These are phyloP conservation scores for Mariannaea elegans DNA, from an alignment of 2,329 filamentous ascomycete genomes.

Conservation along the genomic window DNA sequence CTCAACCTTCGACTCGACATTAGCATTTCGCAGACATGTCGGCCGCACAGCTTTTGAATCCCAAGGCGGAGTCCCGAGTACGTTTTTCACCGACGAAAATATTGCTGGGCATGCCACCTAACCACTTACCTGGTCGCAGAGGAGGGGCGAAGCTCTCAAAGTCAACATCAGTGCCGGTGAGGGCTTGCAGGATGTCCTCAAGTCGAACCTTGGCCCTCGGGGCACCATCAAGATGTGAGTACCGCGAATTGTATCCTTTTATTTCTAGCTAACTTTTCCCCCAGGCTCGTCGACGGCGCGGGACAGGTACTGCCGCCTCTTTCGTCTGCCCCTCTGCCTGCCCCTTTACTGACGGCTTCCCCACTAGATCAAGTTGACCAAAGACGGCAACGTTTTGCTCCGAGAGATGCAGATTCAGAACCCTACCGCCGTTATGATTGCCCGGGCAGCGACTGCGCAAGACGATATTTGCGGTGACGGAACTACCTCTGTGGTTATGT, in stretches of 20 bases:
- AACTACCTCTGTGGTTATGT: constrained; percentile 93
- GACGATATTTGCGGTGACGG: constrained; percentile 99
- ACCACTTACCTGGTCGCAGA: constrained; percentile 59
- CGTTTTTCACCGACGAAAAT: constrained; percentile 48
- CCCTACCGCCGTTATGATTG: constrained; percentile 90
- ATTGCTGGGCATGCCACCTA: constrained; percentile 34
- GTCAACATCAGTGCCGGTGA: constrained; percentile 98
- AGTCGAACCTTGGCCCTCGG: constrained; percentile 92
- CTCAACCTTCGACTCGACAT: constrained; percentile 34
- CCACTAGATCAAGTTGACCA: constrained; percentile 93
- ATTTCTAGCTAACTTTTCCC: constrained; percentile 37
- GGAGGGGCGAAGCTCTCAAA: constrained; percentile 93
- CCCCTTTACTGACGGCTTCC: constrained; percentile 40
- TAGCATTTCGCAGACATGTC: constrained; percentile 71
- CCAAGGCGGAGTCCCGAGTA: constrained; percentile 97
- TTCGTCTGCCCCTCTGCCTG: constrained; percentile 38
- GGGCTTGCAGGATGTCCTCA: constrained; percentile 91
- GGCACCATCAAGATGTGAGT: constrained; percentile 94
- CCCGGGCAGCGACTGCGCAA: constrained; percentile 89
- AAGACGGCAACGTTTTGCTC: constrained; percentile 91
- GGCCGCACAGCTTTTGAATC: constrained; percentile 96
- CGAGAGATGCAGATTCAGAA: constrained; percentile 95
- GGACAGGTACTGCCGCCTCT: constrained; percentile 64
- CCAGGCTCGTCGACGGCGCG: constrained; percentile 73
- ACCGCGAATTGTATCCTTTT: not conserved